phyloP scores from a whole-genome alignment of 805 yeast species.

The Candida methanosorbosa region DNA sequence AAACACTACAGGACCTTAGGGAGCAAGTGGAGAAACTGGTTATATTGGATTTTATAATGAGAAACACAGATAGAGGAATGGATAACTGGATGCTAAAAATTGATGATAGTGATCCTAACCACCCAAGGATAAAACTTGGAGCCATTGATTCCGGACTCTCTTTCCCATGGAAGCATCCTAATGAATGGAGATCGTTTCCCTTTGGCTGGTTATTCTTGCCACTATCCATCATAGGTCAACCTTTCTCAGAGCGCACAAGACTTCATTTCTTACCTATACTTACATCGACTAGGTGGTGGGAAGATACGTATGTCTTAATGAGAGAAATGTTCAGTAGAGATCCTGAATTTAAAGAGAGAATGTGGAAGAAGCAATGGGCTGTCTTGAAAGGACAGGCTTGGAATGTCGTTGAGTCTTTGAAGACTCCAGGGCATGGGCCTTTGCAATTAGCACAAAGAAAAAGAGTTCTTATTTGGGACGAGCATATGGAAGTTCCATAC shows the following conservation, averaged over 20 bases:
- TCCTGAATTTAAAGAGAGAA: slow-evolving; percentile 51
- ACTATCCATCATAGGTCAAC: slow-evolving; percentile 52
- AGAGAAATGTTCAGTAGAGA: slow-evolving; percentile 45
- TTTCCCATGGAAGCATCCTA: slow-evolving; percentile 78
- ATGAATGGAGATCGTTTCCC: slow-evolving; percentile 74
- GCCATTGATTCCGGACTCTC: slow-evolving; percentile 73
- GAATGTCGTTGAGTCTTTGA: slow-evolving; percentile 60
- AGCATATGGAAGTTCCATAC: slow-evolving; percentile 48
- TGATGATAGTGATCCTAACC: slow-evolving; percentile 27
- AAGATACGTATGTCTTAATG: slow-evolving; percentile 39
- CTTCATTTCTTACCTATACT: slow-evolving; percentile 47
- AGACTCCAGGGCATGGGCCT: slow-evolving; percentile 52
- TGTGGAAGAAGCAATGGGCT: slow-evolving; percentile 63
- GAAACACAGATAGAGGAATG: slow-evolving; percentile 67
- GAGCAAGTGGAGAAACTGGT: slow-evolving; percentile 62
- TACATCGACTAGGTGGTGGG: slow-evolving; percentile 67
- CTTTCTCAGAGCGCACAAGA: slow-evolving; percentile 49
- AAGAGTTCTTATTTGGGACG: slow-evolving; percentile 51
- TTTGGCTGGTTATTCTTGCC: slow-evolving; percentile 74
- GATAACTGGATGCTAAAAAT: slow-evolving; percentile 74
- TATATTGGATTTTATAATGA: slow-evolving; percentile 59
- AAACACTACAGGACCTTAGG: slow-evolving; percentile 40
- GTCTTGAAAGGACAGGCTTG: slow-evolving; percentile 73
- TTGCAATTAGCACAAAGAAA: slow-evolving; percentile 55
- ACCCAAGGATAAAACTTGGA: slow-evolving; percentile 49